Evolutionary conservation across 2,329 filamentous ascomycete species (phyloP).

Genomic region (Neonectria neomacrospora): DNA sequence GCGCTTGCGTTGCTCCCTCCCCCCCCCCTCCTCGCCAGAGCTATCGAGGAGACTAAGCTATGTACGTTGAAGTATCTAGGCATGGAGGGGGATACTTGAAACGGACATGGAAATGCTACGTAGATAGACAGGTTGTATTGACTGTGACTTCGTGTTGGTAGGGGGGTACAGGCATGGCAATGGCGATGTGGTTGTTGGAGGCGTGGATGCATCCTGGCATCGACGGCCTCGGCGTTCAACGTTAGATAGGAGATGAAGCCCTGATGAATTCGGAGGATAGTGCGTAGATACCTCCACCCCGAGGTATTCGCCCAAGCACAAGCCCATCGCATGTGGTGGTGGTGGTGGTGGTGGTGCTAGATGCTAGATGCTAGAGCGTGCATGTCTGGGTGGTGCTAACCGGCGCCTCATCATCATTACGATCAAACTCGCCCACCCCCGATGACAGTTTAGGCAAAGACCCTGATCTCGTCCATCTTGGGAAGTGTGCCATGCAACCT

Average conservation of each 20-base stretch:
- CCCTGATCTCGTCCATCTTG: slow-evolving; percentile 5
- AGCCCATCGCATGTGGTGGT: not conserved
- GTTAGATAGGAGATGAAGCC: slow-evolving; percentile 3
- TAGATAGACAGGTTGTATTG: not conserved
- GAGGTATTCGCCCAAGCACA: not conserved
- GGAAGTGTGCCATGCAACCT: not conserved
- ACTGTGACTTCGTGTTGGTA: not conserved
- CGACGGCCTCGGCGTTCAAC: not conserved
- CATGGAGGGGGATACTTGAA: not conserved
- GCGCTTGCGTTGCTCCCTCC: slow-evolving; percentile 3
- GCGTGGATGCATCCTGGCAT: not conserved
- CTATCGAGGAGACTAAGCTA: not conserved
- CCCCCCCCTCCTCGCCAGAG: slow-evolving; percentile 17
- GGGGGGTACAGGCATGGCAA: not conserved
- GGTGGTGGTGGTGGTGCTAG: slow-evolving; percentile 1
- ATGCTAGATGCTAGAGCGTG: no score
- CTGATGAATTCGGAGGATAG: not conserved
- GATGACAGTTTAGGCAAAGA: slow-evolving; percentile 15
- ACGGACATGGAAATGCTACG: not conserved
- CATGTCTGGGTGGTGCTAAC: not conserved
- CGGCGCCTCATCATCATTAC: not conserved
- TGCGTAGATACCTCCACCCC: no score
- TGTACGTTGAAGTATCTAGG: not conserved
- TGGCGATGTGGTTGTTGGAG: not conserved
- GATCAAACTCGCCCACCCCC: not conserved